Conservation (phyloP, 805 yeast genomes). For the Metschnikowia vanudenii region DNA sequence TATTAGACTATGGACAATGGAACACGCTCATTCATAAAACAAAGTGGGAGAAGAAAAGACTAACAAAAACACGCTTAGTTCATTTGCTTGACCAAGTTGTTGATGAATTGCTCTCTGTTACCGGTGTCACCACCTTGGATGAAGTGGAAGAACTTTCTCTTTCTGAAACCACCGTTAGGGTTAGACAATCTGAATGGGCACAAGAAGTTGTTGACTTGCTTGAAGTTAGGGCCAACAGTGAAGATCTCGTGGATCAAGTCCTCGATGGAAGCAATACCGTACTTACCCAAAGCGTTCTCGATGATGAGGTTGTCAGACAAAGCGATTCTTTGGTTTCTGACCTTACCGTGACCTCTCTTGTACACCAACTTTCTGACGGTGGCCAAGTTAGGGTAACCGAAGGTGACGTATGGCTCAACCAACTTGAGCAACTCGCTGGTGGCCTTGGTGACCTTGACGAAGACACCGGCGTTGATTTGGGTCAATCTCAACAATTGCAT, state of each 20-base stretch:
- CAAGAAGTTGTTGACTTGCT: constrained; percentile 96
- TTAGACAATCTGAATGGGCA: constrained; percentile 97
- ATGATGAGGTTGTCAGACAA: constrained; percentile 84
- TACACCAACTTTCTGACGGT: constrained; percentile 89
- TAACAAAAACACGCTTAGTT: constrained; percentile 51
- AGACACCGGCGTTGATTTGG: constrained; percentile 93
- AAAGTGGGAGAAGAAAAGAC: constrained; percentile 2
- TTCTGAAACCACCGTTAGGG: constrained; percentile 98
- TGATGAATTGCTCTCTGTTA: constrained; percentile 96
- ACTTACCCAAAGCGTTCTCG: constrained; percentile 86
- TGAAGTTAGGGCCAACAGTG: constrained; percentile 98
- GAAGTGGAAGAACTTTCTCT: constrained; percentile 95
- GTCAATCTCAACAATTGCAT: constrained; percentile 88
- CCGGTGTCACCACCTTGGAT: constrained; percentile 98
- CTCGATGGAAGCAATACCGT: constrained; percentile 88
- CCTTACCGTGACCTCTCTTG: constrained; percentile 98
- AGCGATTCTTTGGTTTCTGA: constrained; percentile 93
- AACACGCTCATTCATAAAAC: constrained; percentile 6
- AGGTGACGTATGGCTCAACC: constrained; percentile 95
- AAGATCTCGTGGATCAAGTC: constrained; percentile 94
- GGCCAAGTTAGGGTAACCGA: constrained; percentile 94
- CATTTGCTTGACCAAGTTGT: constrained; percentile 91
- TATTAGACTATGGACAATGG: constrained; percentile 15
- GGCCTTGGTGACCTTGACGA: constrained; percentile 94
- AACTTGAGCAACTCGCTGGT: constrained; percentile 87